Percentiles rank a stretch among this genome's conserved stretches.
Evolutionary conservation across 148 eudicot genomes (phyloP).

Genomic region (Persicaria maculosa): DNA sequence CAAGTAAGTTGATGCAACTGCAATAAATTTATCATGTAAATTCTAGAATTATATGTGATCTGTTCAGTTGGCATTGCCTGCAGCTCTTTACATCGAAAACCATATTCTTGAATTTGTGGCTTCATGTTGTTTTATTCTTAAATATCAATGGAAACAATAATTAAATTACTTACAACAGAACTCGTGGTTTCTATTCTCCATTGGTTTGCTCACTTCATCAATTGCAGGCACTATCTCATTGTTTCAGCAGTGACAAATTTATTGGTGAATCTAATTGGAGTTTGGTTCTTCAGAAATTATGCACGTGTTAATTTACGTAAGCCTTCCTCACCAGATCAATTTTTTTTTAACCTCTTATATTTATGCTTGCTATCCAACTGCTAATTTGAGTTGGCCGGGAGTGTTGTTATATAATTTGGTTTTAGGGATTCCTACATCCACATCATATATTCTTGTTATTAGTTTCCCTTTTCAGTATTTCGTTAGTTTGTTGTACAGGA

Average conservation of each 20-base stretch:
- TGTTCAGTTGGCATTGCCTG: neutral
- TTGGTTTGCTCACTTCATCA: neutral
- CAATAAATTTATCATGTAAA: neutral
- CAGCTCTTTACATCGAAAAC: neutral
- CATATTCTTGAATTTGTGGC: neutral
- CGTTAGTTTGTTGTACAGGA: neutral
- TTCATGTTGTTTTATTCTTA: neutral
- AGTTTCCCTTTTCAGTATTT: neutral
- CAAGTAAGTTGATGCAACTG: constrained; percentile 57
- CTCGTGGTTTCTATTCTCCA: neutral
- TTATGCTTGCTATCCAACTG: neutral
- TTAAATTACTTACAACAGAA: neutral
- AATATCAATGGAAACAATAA: neutral
- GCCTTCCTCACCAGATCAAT: constrained; percentile 8
- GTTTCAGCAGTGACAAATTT: constrained; percentile 89
- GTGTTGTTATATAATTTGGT: neutral
- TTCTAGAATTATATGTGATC: neutral
- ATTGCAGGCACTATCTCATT: constrained; percentile 84
- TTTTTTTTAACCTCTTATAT: neutral
- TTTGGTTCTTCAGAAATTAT: constrained; percentile 96
- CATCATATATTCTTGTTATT: neutral
- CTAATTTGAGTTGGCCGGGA: neutral
- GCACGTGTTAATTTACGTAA: constrained; percentile 87
- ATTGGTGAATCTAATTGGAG: constrained; percentile 95
- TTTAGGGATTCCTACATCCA: neutral